These are phyloP conservation scores for Fomes fomentarius DNA, from an alignment of 1,284 basidiomycete genomes.

Conservation along the genomic window DNA sequence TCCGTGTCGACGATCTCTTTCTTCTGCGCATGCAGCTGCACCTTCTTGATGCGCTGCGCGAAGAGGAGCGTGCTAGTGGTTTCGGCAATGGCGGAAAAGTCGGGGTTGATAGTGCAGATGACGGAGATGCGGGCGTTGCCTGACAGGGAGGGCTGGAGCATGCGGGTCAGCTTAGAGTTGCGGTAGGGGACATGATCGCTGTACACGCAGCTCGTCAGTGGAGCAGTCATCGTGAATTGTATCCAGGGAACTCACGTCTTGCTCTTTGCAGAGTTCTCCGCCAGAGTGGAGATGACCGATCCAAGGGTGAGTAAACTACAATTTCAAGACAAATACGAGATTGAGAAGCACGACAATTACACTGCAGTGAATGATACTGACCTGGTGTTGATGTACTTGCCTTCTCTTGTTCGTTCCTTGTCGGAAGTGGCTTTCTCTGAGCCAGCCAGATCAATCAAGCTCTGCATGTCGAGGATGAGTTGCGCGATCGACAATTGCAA, in stretches of 20 bases:
- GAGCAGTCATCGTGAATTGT: neutral
- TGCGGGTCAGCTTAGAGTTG: conserved; percentile 92
- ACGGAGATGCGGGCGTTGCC: conserved; percentile 97
- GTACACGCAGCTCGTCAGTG: neutral
- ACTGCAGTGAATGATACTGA: conserved; percentile 30
- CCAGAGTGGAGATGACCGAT: conserved; percentile 86
- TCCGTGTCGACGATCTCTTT: conserved; percentile 94
- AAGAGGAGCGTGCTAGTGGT: conserved; percentile 86
- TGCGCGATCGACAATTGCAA: neutral
- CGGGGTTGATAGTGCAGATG: conserved; percentile 94
- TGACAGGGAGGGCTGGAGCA: conserved; percentile 92
- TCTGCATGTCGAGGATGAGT: conserved; percentile 43
- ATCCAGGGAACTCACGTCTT: conserved; percentile 53
- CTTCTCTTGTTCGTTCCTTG: conserved; percentile 90
- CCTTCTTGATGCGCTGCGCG: conserved; percentile 86
- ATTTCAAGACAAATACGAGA: no score
- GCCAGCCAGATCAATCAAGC: conserved; percentile 94
- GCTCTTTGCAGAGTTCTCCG: conserved; percentile 82
- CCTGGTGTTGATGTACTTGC: conserved; percentile 93
- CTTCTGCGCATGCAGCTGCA: conserved; percentile 86
- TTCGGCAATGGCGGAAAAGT: conserved; percentile 74
- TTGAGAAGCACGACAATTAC: neutral
- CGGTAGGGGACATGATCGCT: conserved; percentile 94
- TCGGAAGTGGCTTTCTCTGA: conserved; percentile 95
- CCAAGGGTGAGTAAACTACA: conserved; percentile 85